These are phyloP conservation scores for Geoglossum cookeanum DNA, from an alignment of 2,329 filamentous ascomycete genomes.

Conservation along the genomic window DNA sequence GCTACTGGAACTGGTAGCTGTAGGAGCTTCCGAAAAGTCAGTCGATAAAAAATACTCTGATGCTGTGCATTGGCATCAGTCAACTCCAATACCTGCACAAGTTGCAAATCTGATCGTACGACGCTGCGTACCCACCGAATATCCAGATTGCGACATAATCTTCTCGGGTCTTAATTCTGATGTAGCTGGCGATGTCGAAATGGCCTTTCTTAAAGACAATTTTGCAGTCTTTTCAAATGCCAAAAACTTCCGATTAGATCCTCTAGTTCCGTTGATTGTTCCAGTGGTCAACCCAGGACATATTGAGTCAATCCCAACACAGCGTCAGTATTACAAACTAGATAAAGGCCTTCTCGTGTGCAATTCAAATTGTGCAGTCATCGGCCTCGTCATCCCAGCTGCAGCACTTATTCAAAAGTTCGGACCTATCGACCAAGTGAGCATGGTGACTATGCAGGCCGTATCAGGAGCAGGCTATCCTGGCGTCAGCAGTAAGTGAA, in stretches of 20 bases:
- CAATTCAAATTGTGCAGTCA: slow-evolving; percentile 97
- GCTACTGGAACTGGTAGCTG: slow-evolving; percentile 64
- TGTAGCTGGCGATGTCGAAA: slow-evolving; percentile 81
- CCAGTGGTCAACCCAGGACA: slow-evolving; percentile 86
- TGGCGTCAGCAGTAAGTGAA: slow-evolving; percentile 45
- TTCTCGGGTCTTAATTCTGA: slow-evolving; percentile 87
- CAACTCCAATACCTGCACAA: slow-evolving; percentile 55
- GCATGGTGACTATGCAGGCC: slow-evolving; percentile 88
- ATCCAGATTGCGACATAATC: slow-evolving; percentile 77
- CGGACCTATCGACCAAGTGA: slow-evolving; percentile 55
- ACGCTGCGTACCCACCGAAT: slow-evolving; percentile 65
- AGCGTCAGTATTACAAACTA: slow-evolving; percentile 52
- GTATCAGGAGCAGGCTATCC: slow-evolving; percentile 85
- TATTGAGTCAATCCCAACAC: slow-evolving; percentile 74
- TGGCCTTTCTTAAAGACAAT: slow-evolving; percentile 70
- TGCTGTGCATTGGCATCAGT: slow-evolving; percentile 90
- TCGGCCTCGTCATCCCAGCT: slow-evolving; percentile 87
- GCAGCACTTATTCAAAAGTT: slow-evolving; percentile 76
- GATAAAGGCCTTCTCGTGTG: slow-evolving; percentile 84
- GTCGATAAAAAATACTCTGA: slow-evolving; percentile 89
- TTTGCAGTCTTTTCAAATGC: slow-evolving; percentile 93
- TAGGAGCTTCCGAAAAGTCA: slow-evolving; percentile 76
- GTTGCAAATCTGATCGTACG: slow-evolving; percentile 68
- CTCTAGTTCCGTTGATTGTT: slow-evolving; percentile 78
- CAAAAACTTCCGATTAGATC: slow-evolving; percentile 87